Percentiles rank a stretch among this genome's conserved stretches.
These are phyloP conservation scores for Trypanosoma theileri DNA, from an alignment of 208 protist species.

Conservation along the genomic window DNA sequence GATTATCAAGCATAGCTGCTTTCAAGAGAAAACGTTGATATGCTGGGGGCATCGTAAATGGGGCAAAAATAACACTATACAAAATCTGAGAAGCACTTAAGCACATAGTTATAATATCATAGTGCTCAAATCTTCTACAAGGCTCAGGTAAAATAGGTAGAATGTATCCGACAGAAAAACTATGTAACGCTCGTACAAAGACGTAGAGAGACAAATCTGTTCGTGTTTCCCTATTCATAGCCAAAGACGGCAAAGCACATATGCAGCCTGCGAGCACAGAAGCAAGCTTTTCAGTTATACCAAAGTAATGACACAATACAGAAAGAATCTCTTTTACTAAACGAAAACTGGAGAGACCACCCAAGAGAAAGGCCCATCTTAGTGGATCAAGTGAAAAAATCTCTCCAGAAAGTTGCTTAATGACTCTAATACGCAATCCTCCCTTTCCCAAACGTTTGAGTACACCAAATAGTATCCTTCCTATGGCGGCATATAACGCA, in stretches of 20 bases:
- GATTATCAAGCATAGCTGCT: conserved; percentile 61
- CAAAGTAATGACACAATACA: conserved; percentile 24
- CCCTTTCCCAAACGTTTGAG: conserved; percentile 60
- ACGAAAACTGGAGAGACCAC: conserved; percentile 71
- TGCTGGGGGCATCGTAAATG: conserved; percentile 64
- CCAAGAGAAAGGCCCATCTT: conserved; percentile 74
- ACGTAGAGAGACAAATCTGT: conserved; percentile 82
- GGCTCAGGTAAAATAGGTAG: conserved; percentile 47
- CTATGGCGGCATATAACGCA: conserved; percentile 54
- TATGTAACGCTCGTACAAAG: conserved; percentile 71
- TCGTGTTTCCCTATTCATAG: conserved; percentile 74
- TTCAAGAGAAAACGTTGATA: conserved; percentile 72
- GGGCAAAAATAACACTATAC: conserved; percentile 75
- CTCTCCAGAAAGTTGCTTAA: conserved; percentile 41
- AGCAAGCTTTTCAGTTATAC: conserved; percentile 43
- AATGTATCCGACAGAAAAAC: conserved; percentile 59
- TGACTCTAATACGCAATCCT: conserved; percentile 39
- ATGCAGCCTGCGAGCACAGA: conserved; percentile 57
- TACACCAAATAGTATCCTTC: conserved; percentile 62
- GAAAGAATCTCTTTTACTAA: conserved; percentile 53
- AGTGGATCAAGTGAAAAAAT: conserved; percentile 77
- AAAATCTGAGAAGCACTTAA: conserved; percentile 74
- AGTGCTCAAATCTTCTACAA: conserved; percentile 67
- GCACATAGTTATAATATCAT: conserved; percentile 83
- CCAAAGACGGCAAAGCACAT: conserved; percentile 62